Conservation (phyloP, 768 basidiomycete genomes). For the Rubroboletus pulcherrimus region DNA sequence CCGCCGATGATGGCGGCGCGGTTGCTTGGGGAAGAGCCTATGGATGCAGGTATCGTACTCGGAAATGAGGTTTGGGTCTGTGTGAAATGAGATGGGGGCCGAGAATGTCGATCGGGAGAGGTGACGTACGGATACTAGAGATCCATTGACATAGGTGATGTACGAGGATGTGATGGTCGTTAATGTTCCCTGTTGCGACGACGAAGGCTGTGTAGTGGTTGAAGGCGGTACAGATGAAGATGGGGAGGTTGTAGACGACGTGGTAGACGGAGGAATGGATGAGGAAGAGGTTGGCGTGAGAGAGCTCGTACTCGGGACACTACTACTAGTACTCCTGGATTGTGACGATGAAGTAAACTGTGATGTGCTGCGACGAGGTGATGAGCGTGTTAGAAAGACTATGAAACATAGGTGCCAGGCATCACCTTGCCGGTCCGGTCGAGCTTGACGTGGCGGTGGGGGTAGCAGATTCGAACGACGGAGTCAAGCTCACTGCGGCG, state of each 20-base stretch:
- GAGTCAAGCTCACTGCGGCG: background rate
- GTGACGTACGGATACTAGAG: conserved; percentile 17
- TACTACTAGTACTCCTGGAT: background rate
- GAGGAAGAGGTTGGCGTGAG: conserved; percentile 1
- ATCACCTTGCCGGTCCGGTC: conserved; percentile 16
- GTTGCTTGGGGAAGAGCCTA: background rate
- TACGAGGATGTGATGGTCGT: conserved; percentile 22
- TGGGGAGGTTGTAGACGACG: background rate
- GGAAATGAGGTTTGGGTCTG: conserved; percentile 18
- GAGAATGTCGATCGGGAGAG: background rate
- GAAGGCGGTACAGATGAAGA: conserved; percentile 1
- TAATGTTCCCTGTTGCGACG: conserved; percentile 3
- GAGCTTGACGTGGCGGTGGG: background rate
- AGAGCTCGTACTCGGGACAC: background rate
- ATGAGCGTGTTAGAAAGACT: background rate
- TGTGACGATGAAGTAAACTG: background rate
- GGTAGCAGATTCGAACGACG: background rate
- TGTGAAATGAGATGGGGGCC: background rate
- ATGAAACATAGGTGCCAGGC: background rate
- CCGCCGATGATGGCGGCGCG: conserved; percentile 44
- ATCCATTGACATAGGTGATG: conserved; percentile 16
- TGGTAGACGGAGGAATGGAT: background rate
- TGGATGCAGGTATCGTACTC: conserved; percentile 13
- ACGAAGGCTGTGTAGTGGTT: conserved; percentile 1
- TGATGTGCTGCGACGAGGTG: background rate